A percentile compares a stretch with the other conserved stretches of the same genome.
These are phyloP conservation scores for Macadamia tetraphylla DNA, from an alignment of 164 flowering plant genomes.

Conservation along the genomic window DNA sequence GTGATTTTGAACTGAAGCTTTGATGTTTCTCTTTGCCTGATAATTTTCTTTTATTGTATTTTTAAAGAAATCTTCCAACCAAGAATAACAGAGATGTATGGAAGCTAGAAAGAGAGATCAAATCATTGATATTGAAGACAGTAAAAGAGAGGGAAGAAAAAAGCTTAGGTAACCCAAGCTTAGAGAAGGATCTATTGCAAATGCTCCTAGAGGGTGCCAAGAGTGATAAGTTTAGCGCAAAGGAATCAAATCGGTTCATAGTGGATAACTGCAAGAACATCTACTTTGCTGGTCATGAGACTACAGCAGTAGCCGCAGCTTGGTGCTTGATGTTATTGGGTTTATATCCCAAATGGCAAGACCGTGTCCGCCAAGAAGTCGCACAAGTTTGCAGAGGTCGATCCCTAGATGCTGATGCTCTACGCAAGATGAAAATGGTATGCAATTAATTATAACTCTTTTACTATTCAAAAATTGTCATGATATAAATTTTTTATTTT, in stretches of 20 bases:
- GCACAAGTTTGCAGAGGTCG: slow-evolving; percentile 22
- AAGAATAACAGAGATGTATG: slow-evolving; percentile 27
- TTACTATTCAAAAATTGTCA: too few relatives aligned
- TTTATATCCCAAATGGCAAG: slow-evolving; percentile 54
- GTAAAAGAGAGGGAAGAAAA: slow-evolving; percentile 28
- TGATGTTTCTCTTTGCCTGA: too few relatives aligned
- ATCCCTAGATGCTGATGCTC: slow-evolving; percentile 24
- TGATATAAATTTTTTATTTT: too few relatives aligned
- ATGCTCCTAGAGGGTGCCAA: slow-evolving; percentile 40
- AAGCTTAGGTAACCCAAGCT: neutral
- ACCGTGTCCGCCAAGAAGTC: slow-evolving; percentile 33
- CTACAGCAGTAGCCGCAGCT: slow-evolving; percentile 38
- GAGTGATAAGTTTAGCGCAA: slow-evolving; percentile 10
- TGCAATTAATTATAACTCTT: neutral
- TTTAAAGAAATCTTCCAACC: slow-evolving; percentile 15
- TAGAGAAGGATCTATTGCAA: slow-evolving; percentile 42
- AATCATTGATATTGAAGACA: slow-evolving; percentile 42
- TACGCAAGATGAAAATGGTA: slow-evolving; percentile 43
- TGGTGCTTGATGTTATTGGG: slow-evolving; percentile 62
- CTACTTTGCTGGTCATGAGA: slow-evolving; percentile 26
- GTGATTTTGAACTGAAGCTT: too few relatives aligned
- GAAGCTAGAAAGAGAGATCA: slow-evolving; percentile 40
- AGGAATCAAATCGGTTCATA: slow-evolving; percentile 19
- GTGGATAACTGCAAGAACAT: slow-evolving; percentile 44
- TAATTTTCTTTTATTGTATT: too few relatives aligned